Base-by-base conservation (phyloP, 805 yeast species). In the Blastobotrys robertii region DNA sequence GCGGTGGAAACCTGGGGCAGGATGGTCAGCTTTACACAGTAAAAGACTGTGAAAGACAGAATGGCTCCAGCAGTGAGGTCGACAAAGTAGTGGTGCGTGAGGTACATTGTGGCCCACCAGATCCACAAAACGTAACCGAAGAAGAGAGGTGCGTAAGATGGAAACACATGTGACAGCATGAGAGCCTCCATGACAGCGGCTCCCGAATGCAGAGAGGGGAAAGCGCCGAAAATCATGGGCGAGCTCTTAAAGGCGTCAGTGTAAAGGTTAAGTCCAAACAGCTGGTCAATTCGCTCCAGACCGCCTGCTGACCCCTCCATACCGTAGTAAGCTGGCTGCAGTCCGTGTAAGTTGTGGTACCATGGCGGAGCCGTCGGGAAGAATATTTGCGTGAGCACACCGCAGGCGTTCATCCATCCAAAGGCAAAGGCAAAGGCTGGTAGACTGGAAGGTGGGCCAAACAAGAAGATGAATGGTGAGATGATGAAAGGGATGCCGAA, bases 51-150 rank as follows among this genome's bases (percentile, higher is more conserved):
- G 46, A 79, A 72, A 0, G 95, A 78, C 44, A 92, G 68, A n/a
- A 78, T 73, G 1, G 96, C 90, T 15, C 98, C 98, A n/a, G 85
- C 90, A 56, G 85, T 84, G 42, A 90, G 74, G 60, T 90, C 97
- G 47, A 90, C 77, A 57, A 92, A 92, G 62, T 90, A 90, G 65
- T 90, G 98, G 64, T 90, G 98, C 0, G 97, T 90, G 56, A 90
- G 72, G 63, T 90, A 90, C 98, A 90, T 90, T 11, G 97, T 92
- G 40, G 92, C 76, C 94, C 96, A 92, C 97, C 97, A 90, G 52
- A 92, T 72, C 94, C 95, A 86, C 49, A 77, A 66, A n/a, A 86
- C 92, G 60, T 90, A 92, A 13, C 70, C 63, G 59, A 80, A 71
- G 70, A 86, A 84, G 5, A 84, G 46, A 6, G 81, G 77, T 1